Percentiles rank a stretch among this genome's conserved stretches.
phyloP scores from a whole-genome alignment of 1,284 basidiomycete species.

The Leccinum solheimii region DNA sequence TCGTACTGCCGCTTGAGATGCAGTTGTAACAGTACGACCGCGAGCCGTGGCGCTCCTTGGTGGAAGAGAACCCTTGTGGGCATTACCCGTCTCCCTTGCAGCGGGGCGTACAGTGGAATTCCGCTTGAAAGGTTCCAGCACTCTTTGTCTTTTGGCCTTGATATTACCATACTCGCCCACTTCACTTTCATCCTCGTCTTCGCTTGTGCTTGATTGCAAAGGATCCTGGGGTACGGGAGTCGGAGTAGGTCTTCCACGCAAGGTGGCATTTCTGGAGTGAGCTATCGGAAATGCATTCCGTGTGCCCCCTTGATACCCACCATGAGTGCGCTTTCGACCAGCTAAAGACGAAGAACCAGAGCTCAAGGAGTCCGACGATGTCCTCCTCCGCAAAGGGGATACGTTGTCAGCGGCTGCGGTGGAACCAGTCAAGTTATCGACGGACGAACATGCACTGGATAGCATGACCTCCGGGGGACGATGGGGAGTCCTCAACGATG shows the following conservation, averaged over 20 bases:
- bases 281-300: constrained; percentile 3
- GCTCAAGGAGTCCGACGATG: constrained; percentile 44
- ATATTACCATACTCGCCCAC: constrained; percentile 7
- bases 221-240: constrained; percentile 11
- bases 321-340: constrained; percentile 37
- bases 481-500: constrained; percentile 64
- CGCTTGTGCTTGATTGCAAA: constrained; percentile 27
- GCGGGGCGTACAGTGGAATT: constrained; percentile 32
- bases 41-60: constrained; percentile 13
- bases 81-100: constrained; percentile 12
- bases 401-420: constrained; percentile 47
- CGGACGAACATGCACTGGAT: constrained; percentile 39
- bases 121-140: constrained; percentile 31
- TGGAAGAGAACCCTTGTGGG: constrained; percentile 18
- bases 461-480: constrained; percentile 27
- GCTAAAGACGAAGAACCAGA: constrained; percentile 40
- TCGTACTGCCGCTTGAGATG: constrained; percentile 15
- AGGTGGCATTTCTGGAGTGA: constrained; percentile 26
- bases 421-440: constrained; percentile 42
- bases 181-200: constrained; percentile 22
- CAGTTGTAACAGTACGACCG: constrained; percentile 10
- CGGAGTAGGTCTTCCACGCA: constrained; percentile 25
- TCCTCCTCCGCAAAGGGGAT: constrained; percentile 46
- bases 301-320: constrained; percentile 10
- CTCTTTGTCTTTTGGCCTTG: constrained; percentile 29